Evolutionary conservation across 192 early-diverging fungal species (phyloP).

Genomic region (Coemansia sp.): DNA sequence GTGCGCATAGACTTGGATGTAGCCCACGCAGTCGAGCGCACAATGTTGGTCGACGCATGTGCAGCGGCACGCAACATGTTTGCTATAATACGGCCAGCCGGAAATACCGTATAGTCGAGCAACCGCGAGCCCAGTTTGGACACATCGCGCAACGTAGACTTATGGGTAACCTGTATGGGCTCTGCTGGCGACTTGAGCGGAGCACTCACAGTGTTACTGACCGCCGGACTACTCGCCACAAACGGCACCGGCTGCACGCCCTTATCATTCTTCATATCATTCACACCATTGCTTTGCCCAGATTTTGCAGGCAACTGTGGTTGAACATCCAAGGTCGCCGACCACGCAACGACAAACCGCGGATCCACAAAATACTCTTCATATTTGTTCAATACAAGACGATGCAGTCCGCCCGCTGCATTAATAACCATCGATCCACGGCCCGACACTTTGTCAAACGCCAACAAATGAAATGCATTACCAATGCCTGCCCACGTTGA

Average conservation of each 20-base stretch:
- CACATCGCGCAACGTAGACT: conserved; percentile 5
- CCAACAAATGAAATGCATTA: conserved; percentile 54
- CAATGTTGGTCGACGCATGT: conserved; percentile 23
- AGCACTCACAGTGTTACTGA: conserved; percentile 27
- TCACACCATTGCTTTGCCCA: too few relatives aligned
- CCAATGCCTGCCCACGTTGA: conserved; percentile 44
- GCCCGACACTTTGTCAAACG: conserved; percentile 63
- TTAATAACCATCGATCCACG: conserved; percentile 69
- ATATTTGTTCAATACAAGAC: conserved; percentile 63
- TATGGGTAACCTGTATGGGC: conserved; percentile 21
- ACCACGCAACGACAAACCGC: conserved; percentile 55
- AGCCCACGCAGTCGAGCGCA: conserved; percentile 28
- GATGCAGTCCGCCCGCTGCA: conserved; percentile 65
- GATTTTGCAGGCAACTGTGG: conserved; percentile 21
- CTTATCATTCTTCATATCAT: neutral
- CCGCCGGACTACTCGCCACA: conserved; percentile 20
- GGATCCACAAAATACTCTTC: conserved; percentile 76
- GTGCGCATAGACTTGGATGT: conserved; percentile 29
- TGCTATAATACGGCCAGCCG: conserved; percentile 15
- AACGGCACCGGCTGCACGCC: conserved; percentile 12
- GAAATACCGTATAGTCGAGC: conserved; percentile 6
- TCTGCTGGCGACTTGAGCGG: conserved; percentile 33
- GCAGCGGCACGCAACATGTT: neutral
- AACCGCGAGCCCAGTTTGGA: neutral
- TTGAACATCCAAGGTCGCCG: conserved; percentile 15